These are phyloP conservation scores for Sugiyamaella floridensis DNA, from an alignment of 805 yeast species.

Conservation along the genomic window DNA sequence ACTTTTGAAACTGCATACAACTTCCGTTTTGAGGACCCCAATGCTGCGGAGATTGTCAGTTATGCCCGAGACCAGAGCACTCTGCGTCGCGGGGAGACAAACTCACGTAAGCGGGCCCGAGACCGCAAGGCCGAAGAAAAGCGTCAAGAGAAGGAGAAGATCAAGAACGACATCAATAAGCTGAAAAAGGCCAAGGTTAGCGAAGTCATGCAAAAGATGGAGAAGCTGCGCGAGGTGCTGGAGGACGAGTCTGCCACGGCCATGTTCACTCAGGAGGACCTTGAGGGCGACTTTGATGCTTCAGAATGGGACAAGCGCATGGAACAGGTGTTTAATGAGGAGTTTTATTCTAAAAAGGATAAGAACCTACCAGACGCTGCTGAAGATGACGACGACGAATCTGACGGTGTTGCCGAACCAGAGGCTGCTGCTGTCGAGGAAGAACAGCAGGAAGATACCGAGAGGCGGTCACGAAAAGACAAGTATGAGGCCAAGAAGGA, in stretches of 20 bases:
- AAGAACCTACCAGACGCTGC: slow-evolving; percentile 62
- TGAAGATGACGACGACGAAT: slow-evolving; percentile 45
- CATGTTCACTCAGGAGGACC: slow-evolving; percentile 63
- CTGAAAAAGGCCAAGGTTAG: slow-evolving; percentile 71
- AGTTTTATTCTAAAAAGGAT: slow-evolving; percentile 53
- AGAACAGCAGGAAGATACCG: slow-evolving; percentile 23
- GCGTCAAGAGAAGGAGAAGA: slow-evolving; percentile 44
- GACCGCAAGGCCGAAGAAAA: slow-evolving; percentile 56
- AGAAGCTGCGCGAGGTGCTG: slow-evolving; percentile 57
- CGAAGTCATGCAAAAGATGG: slow-evolving; percentile 65
- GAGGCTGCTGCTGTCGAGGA: slow-evolving; percentile 35
- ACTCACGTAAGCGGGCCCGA: slow-evolving; percentile 75
- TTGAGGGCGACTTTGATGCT: slow-evolving; percentile 84
- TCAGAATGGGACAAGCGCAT: slow-evolving; percentile 86
- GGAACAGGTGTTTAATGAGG: slow-evolving; percentile 80
- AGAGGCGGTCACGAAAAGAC: slow-evolving; percentile 32
- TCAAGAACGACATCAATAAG: slow-evolving; percentile 56
- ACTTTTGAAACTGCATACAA: slow-evolving; percentile 87
- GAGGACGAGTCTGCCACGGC: slow-evolving; percentile 58
- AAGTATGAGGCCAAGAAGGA: slow-evolving; percentile 58
- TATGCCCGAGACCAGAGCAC: slow-evolving; percentile 93
- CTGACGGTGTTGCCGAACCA: slow-evolving; percentile 35
- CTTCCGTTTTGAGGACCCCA: slow-evolving; percentile 89
- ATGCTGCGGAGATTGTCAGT: slow-evolving; percentile 81
- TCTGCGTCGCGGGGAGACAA: slow-evolving; percentile 68